Base-by-base conservation (phyloP, 2,329 filamentous ascomycete genomes). In the Acrodontium crateriforme region DNA sequence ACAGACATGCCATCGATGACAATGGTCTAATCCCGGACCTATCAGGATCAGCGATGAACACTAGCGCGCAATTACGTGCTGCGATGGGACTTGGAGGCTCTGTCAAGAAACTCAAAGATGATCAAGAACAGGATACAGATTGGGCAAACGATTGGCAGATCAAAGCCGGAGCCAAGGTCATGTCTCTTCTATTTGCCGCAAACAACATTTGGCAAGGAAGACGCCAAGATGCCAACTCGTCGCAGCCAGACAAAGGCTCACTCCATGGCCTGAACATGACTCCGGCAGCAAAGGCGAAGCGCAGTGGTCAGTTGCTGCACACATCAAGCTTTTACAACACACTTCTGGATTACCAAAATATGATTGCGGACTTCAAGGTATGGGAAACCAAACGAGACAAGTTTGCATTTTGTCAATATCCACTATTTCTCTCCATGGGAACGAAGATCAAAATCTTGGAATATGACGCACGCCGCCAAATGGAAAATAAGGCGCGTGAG, bases 81-180 rank as follows among this genome's bases (percentile, higher is more conserved):
- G 80, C 80, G n/a, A 64, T 91, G 11, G 75, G 67, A 12, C 53
- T 64, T 24, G 55, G 60, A 12, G 56, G 61, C 2, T 55, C 60
- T 18, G 45, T 61, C 3, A 59, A 48, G 50, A 58, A 37, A 47
- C 56, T 61, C 8, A 73, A 36, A 69, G 46, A 71, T 67, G 45
- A 52, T 60, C 12, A 69, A 6, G 40, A 69, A 29, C 65, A 69
- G 17, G 56, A 59, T 21, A 56, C 60, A 16, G 56, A 72, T 0
- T 91, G 89, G 49, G 65, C 67, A 12, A 80, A 87, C 33, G 85
- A 93, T 47, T 94, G 85, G 85, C 84, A 93, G 52, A 71, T 92
- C 31, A 78, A 74, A 49, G 80, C 80, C 8, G 78, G 78, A 6
- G 76, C 82, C 3, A 74, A 77, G 40, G 72, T 91, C 2, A 76